Evolutionary conservation across 1,139 yeast species (phyloP), one percentile per base, ranked within the genome.

Genomic region (Candida gigantensis): DNA sequence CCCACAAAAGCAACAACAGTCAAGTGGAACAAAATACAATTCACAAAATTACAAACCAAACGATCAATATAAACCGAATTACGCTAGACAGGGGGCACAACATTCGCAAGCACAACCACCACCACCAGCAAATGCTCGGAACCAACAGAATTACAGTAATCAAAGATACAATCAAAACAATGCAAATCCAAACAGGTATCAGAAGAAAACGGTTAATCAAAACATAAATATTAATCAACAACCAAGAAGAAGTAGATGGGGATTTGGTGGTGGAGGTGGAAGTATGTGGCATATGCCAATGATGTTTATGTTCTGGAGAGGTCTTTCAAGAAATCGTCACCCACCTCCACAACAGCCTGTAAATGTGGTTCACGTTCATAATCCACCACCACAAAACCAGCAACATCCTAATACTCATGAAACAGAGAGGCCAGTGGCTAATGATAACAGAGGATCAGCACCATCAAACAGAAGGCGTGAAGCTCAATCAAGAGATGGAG

Each of bases 221-320:
- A 39, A 32, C 24, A 20, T 35, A 8, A 39, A 33, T 34, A 35
- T 39, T 4, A 36, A 39, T 29, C 39, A 37, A 27, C 35, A 32
- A 28, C 39, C 28, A 9, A 29, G 30, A 20, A 28, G 21, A 12
- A 24, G 28, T 8, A 24, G 39, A 13, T 29, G 27, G 23, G 32
- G 38, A 7, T 32, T 40, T 13, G 25, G 36, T 10, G 28, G 35
- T 10, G 28, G 35, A 4, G 21, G 39, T 20, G 32, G 42, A 10
- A 32, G 41, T 37, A 42, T 31, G 26, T 42, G 38, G 38, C 28
- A 24, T n/a, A 8, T 15, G 12, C 43, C 46, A 13, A 35, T 44
- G 41, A 36, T 44, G 39, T 40, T 44, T 30, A 42, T 44, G 47
- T 37, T 42, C 17, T 44, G 41, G 39, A 32, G 38, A 26, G 26